Conservation (phyloP, 805 yeast species). For the Henningerozyma blattae region DNA sequence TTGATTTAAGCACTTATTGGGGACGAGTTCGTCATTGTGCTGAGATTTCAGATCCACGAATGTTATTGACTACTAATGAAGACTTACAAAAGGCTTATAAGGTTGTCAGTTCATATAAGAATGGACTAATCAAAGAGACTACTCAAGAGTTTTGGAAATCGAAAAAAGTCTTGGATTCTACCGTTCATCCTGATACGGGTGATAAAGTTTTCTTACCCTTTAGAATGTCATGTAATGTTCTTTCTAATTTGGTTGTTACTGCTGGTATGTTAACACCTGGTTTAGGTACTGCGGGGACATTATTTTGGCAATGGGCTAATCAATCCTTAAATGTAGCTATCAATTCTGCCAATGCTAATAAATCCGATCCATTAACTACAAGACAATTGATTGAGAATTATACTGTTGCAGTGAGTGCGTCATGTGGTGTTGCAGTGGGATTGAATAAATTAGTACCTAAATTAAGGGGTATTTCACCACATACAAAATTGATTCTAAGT, state of each 20-base stretch:
- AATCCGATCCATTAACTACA: constrained; percentile 81
- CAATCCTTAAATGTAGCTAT: constrained; percentile 96
- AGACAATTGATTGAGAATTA: constrained; percentile 70
- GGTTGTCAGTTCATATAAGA: constrained; percentile 57
- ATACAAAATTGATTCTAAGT: constrained; percentile 58
- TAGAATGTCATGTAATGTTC: constrained; percentile 92
- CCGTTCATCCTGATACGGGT: constrained; percentile 95
- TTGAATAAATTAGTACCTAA: constrained; percentile 85
- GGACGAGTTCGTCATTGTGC: constrained; percentile 95
- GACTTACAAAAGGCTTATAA: constrained; percentile 56
- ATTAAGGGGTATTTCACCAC: constrained; percentile 55
- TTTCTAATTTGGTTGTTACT: constrained; percentile 88
- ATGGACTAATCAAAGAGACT: constrained; percentile 52
- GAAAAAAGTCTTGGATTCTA: constrained; percentile 76
- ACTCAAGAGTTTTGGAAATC: constrained; percentile 83
- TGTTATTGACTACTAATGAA: constrained; percentile 58
- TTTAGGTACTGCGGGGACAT: constrained; percentile 76
- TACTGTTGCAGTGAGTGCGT: constrained; percentile 80
- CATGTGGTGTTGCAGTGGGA: constrained; percentile 93
- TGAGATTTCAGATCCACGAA: constrained; percentile 83
- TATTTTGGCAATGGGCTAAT: constrained; percentile 97
- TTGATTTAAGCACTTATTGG: constrained; percentile 73
- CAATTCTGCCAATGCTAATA: constrained; percentile 91
- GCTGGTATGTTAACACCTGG: constrained; percentile 97
- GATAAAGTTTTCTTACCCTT: constrained; percentile 87